Percentiles rank a stretch among this genome's conserved stretches.
phyloP scores from a whole-genome alignment of 208 protist species.

The Leptomonas pyrrhocoris region DNA sequence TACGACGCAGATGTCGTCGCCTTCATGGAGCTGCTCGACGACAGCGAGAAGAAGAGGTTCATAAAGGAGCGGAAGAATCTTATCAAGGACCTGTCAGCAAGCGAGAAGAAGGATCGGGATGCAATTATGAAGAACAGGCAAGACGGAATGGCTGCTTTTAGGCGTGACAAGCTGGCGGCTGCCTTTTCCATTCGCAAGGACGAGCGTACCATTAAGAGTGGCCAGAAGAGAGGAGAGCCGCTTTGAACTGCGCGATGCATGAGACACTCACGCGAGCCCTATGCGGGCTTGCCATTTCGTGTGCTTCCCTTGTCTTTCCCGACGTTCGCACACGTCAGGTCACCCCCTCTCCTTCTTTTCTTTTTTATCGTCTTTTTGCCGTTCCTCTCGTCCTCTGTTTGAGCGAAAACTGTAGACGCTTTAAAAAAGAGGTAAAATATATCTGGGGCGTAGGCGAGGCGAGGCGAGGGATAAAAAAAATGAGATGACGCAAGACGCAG shows the following conservation, averaged over 20 bases:
- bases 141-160: conserved; percentile 38
- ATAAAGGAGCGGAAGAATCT: conserved; percentile 43
- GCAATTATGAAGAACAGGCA: conserved; percentile 30
- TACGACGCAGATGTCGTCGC: conserved; percentile 22
- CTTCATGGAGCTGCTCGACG: conserved; percentile 24
- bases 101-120: conserved; percentile 48
- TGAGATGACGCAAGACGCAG: no score
- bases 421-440: no score
- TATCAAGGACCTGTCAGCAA: conserved; percentile 33
- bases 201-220: conserved; percentile 15
- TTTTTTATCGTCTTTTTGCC: no score
- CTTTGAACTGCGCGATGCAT: background rate
- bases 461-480: no score
- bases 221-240: conserved; percentile 7
- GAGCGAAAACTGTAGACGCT: no score
- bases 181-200: conserved; percentile 21
- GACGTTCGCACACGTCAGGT: no score
- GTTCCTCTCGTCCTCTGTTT: no score
- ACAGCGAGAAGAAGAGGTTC: conserved; percentile 35
- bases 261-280: background rate
- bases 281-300: no score
- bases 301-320: no score
- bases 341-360: no score
- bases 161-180: conserved; percentile 26
- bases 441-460: no score